Conservation (phyloP, 2,329 filamentous ascomycete species). For the Calonectria fujianensis region DNA sequence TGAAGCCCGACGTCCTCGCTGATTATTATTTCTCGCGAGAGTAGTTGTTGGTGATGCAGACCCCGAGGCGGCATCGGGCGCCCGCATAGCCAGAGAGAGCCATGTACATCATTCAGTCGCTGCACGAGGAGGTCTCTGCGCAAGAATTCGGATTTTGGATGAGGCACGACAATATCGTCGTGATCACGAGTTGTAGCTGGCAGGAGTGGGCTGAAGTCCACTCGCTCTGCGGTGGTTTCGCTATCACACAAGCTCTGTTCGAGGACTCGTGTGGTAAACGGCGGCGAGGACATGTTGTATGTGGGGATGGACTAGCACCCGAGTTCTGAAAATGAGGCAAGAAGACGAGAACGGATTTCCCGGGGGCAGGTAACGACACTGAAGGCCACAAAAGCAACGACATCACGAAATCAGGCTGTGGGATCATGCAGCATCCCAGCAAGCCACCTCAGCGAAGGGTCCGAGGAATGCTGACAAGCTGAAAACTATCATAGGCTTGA, state of each 20-base stretch:
- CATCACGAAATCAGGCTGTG: not conserved
- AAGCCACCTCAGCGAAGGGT: not conserved
- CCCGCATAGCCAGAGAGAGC: constrained; percentile 7
- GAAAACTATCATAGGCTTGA: not conserved
- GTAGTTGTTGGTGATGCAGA: constrained; percentile 12
- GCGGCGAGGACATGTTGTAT: not conserved
- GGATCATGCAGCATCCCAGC: not conserved
- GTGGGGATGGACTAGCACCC: not conserved
- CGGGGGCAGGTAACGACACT: not conserved
- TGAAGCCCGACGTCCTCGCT: constrained; percentile 56
- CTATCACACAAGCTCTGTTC: not conserved
- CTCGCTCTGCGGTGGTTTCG: not conserved
- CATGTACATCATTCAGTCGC: not conserved
- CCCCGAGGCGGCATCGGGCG: constrained; percentile 19
- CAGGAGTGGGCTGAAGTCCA: not conserved
- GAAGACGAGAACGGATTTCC: not conserved
- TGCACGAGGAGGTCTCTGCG: constrained; percentile 7
- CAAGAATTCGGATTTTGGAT: not conserved
- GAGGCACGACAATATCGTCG: not conserved
- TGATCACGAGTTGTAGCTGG: not conserved
- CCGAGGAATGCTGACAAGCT: not conserved
- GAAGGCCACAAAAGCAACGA: not conserved
- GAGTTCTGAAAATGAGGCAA: not conserved
- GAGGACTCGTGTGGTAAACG: not conserved
- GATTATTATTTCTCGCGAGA: constrained; percentile 12